Conservation (phyloP, 2,329 filamentous ascomycete genomes). For the Pseudocercospora fuligena region DNA sequence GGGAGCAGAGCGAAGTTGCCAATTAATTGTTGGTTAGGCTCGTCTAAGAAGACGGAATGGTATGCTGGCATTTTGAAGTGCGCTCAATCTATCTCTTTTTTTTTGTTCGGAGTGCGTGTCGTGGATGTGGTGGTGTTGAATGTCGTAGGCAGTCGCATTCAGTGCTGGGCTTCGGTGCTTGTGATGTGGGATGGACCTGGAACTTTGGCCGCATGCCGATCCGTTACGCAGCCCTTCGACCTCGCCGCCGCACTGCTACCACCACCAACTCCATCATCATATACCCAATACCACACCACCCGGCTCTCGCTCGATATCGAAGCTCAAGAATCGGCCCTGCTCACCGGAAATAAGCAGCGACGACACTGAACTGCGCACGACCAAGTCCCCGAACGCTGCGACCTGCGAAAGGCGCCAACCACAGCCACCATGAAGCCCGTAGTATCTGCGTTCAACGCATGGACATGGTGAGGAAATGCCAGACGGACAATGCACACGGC, state of each 20-base stretch:
- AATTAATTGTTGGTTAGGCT: slow-evolving; percentile 70
- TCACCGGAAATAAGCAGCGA: neutral
- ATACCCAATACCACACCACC: neutral
- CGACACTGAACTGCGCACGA: neutral
- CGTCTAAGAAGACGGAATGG: slow-evolving; percentile 93
- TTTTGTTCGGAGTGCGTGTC: neutral
- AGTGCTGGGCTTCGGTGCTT: neutral
- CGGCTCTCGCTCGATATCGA: neutral
- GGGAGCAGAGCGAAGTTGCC: slow-evolving; percentile 95
- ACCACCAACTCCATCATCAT: neutral
- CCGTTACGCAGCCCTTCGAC: slow-evolving; percentile 10
- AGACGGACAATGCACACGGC: neutral
- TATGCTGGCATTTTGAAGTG: slow-evolving; percentile 64
- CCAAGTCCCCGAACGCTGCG: neutral
- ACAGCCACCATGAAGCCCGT: slow-evolving; percentile 83
- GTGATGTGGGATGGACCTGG: neutral
- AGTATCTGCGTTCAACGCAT: slow-evolving; percentile 88
- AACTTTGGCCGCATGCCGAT: slow-evolving; percentile 10
- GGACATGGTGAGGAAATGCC: slow-evolving; percentile 75
- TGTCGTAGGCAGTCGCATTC: slow-evolving; percentile 17
- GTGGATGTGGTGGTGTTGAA: neutral
- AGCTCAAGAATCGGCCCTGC: neutral
- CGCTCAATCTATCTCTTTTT: neutral
- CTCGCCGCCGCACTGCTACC: neutral
- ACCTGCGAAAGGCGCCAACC: slow-evolving; percentile 18